Base-by-base conservation (phyloP, 768 basidiomycete species). In the Amanita fuliginea region DNA sequence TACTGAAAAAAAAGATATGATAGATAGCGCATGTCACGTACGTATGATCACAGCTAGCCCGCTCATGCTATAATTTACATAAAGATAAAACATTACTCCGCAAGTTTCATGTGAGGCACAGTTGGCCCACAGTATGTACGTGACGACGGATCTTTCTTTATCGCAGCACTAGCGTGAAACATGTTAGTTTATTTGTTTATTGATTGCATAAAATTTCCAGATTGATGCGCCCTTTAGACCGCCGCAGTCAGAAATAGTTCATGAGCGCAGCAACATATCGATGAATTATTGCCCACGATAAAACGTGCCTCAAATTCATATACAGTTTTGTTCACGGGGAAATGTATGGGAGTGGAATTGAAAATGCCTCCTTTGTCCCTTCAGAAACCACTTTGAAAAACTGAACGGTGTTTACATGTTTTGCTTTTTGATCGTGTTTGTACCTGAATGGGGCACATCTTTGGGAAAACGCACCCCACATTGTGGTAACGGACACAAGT, bases 151-250 rank as follows among this genome's bases (percentile, higher is more conserved):
- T 47, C 46, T 47, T 47, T 47, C 33, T 46, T 36, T 37, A 26
- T 47, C 35, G 22, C 21, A 11, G 21, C 13, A 34, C 44, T 47
- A 47, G 46, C 46, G 46, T 47, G 46, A 47, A 47, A 47, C 46
- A 47, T 36, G 35, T 37, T 28, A 35, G 35, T 36, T 22, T 47
- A 47, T 47, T 36, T 36, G 24, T 47, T 47, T 24, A 7, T 39
- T 26, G 33, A 47, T 36, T 47, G 46, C 21, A 7, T 26, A 47
- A 35, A 47, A 8, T 35, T 36, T 36, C 24, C 21, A 16, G 42
- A 26, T 10, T 43, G 42, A 47, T 47, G 46, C 46, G 46, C 46
- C 11, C 10, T 47, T 47, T 47, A 22, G 35, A 21, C 35, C 24
- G 33, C 35, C 35, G 21, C 14, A 32, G 32, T 30, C 46, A 21